phyloP scores from a whole-genome alignment of 2,329 filamentous ascomycete genomes.

The Emmonsiellopsis sp. region DNA sequence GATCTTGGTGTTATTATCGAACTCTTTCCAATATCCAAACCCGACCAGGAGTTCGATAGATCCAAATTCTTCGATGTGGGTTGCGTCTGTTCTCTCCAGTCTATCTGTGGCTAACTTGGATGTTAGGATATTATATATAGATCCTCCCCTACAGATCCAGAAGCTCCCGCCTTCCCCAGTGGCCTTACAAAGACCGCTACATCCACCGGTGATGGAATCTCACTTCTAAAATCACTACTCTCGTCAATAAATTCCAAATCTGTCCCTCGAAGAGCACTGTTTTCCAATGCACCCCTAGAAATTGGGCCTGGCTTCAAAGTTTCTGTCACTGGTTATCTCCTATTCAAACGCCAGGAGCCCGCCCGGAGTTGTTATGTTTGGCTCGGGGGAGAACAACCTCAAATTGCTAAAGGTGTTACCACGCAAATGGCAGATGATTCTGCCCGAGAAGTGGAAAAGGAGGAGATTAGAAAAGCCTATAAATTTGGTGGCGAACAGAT shows the following conservation, averaged over 20 bases:
- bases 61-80: slow-evolving; percentile 83
- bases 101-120: slow-evolving; percentile 13
- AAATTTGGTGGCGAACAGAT: slow-evolving; percentile 91
- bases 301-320: slow-evolving; percentile 77
- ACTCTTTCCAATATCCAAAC: slow-evolving; percentile 75
- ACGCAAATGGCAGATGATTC: slow-evolving; percentile 70
- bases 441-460: slow-evolving; percentile 65
- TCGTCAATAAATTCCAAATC: slow-evolving; percentile 88
- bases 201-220: slow-evolving; percentile 65
- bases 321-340: slow-evolving; percentile 85
- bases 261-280: slow-evolving; percentile 73
- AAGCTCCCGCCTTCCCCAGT: slow-evolving; percentile 47
- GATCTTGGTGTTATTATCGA: slow-evolving; percentile 88
- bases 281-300: slow-evolving; percentile 79
- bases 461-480: slow-evolving; percentile 82
- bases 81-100: neutral
- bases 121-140: slow-evolving; percentile 81
- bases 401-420: slow-evolving; percentile 68
- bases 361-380: slow-evolving; percentile 81
- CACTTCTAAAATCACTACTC: slow-evolving; percentile 67
- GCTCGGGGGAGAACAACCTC: slow-evolving; percentile 72
- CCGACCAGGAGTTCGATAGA: slow-evolving; percentile 65
- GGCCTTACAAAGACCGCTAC: slow-evolving; percentile 43
- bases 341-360: slow-evolving; percentile 75
- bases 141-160: slow-evolving; percentile 59